These are phyloP conservation scores for Rubus parviflorus DNA, from an alignment of 306 rosid species.

Conservation along the genomic window DNA sequence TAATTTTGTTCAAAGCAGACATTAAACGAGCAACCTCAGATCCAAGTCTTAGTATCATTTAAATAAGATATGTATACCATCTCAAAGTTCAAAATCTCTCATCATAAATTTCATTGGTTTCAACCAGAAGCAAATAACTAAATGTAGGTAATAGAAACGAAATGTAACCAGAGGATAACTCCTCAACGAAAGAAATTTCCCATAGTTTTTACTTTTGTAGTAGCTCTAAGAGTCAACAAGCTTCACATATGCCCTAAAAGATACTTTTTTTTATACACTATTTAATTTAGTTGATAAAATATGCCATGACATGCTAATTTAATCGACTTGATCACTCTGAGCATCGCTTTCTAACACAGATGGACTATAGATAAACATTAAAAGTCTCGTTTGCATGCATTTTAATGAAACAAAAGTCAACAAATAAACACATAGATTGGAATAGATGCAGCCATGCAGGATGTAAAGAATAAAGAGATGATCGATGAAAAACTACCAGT, in stretches of 20 bases:
- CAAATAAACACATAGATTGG: not conserved
- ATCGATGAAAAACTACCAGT: slow-evolving; percentile 52
- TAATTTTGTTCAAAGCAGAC: not conserved
- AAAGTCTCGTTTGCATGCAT: not conserved
- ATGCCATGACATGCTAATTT: not conserved
- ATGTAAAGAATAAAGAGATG: slow-evolving; percentile 4
- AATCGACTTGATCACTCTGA: not conserved
- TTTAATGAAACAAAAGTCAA: not conserved
- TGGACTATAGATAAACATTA: not conserved
- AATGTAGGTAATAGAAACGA: not conserved
- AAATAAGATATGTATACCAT: not conserved
- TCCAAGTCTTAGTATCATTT: not conserved
- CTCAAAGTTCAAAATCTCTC: not conserved
- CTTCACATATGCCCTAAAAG: not conserved
- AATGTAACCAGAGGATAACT: not conserved
- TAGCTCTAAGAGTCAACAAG: not conserved
- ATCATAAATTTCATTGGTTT: not conserved
- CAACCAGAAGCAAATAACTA: not conserved
- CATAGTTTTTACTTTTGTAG: not conserved
- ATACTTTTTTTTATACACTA: not conserved
- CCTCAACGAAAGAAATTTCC: not conserved
- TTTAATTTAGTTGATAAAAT: not conserved
- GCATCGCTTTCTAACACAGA: not conserved
- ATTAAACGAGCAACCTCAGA: not conserved
- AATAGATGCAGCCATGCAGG: slow-evolving; percentile 11